Conservation (phyloP, 257 asterid species). For the Jaltomata sinuosa region DNA sequence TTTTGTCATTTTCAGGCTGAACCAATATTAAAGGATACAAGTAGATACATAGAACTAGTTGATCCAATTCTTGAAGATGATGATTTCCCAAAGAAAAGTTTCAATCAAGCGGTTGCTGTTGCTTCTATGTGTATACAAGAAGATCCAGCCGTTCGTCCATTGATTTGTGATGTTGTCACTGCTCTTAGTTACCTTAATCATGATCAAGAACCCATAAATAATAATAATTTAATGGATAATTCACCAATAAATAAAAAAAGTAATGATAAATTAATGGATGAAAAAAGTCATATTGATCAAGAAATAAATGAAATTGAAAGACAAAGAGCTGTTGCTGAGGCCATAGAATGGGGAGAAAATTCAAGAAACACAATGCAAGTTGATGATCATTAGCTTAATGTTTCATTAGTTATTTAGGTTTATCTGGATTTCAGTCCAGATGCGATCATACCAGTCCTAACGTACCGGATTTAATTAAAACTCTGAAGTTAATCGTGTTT, state of each 20-base stretch:
- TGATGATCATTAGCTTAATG: background rate
- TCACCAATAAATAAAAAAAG: background rate
- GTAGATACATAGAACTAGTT: slow-evolving; percentile 36
- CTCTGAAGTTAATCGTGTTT: too few species aligned
- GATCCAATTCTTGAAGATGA: slow-evolving; percentile 56
- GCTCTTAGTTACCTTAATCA: slow-evolving; percentile 58
- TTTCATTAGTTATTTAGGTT: background rate
- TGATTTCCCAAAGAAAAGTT: slow-evolving; percentile 43
- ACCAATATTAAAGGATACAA: slow-evolving; percentile 52
- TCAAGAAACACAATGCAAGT: slow-evolving; percentile 27
- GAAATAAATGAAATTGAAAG: slow-evolving; percentile 27
- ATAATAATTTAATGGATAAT: background rate
- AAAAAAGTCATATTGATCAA: background rate
- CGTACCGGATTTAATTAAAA: too few species aligned
- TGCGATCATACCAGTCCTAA: too few species aligned
- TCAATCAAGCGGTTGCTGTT: slow-evolving; percentile 67
- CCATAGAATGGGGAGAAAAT: slow-evolving; percentile 74
- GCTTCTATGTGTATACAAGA: too few species aligned
- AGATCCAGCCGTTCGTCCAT: slow-evolving; percentile 51
- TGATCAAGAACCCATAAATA: slow-evolving; percentile 22
- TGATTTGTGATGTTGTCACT: slow-evolving; percentile 70
- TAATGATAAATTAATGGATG: background rate
- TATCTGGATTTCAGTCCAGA: background rate
- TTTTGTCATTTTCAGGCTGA: slow-evolving; percentile 29
- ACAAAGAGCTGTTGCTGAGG: slow-evolving; percentile 64